These are phyloP conservation scores for Aureobasidium namibiae DNA, from an alignment of 2,329 filamentous ascomycete species.

Conservation along the genomic window DNA sequence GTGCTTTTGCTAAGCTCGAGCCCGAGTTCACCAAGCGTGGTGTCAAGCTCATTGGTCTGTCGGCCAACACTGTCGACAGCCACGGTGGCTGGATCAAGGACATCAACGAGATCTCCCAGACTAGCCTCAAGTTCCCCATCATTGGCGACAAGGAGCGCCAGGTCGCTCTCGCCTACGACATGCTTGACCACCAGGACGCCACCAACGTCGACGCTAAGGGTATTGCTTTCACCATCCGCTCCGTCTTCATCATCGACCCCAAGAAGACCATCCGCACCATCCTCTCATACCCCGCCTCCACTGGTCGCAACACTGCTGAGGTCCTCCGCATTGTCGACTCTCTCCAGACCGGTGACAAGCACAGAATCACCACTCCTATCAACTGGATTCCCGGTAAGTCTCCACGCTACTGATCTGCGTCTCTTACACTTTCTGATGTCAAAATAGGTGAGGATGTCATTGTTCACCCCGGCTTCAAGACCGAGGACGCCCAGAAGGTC, in stretches of 20 bases:
- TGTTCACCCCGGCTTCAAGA: conserved; percentile 51
- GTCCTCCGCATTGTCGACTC: conserved; percentile 45
- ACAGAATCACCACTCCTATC: conserved; percentile 53
- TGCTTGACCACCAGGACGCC: conserved; percentile 47
- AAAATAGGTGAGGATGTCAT: conserved; percentile 33
- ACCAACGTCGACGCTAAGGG: conserved; percentile 52
- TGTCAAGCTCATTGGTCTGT: conserved; percentile 54
- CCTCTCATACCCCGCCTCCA: conserved; percentile 54
- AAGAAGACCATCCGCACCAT: conserved; percentile 57
- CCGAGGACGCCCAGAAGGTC: conserved; percentile 49
- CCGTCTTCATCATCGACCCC: conserved; percentile 58
- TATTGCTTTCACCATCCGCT: conserved; percentile 56
- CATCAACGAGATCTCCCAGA: conserved; percentile 43
- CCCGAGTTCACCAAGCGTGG: conserved; percentile 55
- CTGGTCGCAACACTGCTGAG: conserved; percentile 48
- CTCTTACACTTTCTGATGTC: conserved; percentile 22
- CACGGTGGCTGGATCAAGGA: conserved; percentile 47
- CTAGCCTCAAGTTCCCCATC: conserved; percentile 43
- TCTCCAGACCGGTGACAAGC: conserved; percentile 51
- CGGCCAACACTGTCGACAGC: conserved; percentile 43
- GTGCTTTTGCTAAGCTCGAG: conserved; percentile 56
- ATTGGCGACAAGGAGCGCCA: conserved; percentile 46
- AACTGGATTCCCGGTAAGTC: conserved; percentile 46
- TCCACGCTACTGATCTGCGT: conserved; percentile 24
- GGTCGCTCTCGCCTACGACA: conserved; percentile 45